Base-by-base conservation (phyloP, 164 flowering plant genomes). In the Magnolia changhungtana region DNA sequence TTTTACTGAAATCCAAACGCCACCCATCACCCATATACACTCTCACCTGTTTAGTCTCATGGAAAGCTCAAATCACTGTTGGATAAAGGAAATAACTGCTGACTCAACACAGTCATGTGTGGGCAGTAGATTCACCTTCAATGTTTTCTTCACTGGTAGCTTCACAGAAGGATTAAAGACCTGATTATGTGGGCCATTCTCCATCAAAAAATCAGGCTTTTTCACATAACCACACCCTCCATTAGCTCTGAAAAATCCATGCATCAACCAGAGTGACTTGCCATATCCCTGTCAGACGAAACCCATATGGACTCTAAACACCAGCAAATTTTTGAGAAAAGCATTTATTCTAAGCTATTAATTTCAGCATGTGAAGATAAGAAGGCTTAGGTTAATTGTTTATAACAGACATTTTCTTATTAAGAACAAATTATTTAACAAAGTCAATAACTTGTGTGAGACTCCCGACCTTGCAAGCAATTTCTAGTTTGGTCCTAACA, bases 211-310 rank as follows among this genome's bases (percentile, higher is more conserved):
- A 63, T 84, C 87, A 2, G 91, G 91, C 75, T 88, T 88, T 74
- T 86, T 88, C 49, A 88, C 85, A 78, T 87, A 88, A 2, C 91
- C 91, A 73, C 87, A 84, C 16, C 91, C 89, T 68, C 91, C 89
- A 72, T 88, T 88, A 20, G 89, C 87, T 76, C 86, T 85, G 75
- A 88, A 88, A 88, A 88, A 77, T 18, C 91, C 91, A 59, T 88
- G 91, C 91, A 88, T 88, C 80, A 88, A 76, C 91, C 91, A 85
- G 55, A 88, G 86, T 61, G 86, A 80, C 79, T 85, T 86, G 18
- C 86, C 91, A 82, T 85, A 80, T 51, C 86, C 84, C 91, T 86
- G 82, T 66, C 20, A 68, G 9, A 67, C 23, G 49, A 63, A 64
- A 20, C 19, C 29, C 13, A 31, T 11, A 19, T 50, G 59, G 59